Conservation (phyloP, 495 filamentous ascomycete species). For the Podospora fimiseda region DNA sequence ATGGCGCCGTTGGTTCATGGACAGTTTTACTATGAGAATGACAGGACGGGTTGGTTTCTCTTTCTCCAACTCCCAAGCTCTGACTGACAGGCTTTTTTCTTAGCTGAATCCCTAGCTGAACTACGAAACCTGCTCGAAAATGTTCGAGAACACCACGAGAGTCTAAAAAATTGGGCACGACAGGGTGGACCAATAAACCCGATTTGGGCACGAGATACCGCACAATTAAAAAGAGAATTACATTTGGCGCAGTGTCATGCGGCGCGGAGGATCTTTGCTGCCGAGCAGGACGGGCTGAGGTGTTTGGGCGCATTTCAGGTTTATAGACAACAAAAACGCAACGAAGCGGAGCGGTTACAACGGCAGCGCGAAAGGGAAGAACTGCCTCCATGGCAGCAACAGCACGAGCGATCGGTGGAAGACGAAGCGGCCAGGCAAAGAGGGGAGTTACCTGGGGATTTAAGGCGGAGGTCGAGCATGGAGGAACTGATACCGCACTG, state of each 20-base stretch:
- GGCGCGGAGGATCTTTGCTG: slow-evolving; percentile 38
- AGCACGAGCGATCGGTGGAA: slow-evolving; percentile 4
- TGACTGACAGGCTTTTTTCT: slow-evolving; percentile 12
- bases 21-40: slow-evolving; percentile 42
- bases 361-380: slow-evolving; percentile 6
- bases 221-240: slow-evolving; percentile 30
- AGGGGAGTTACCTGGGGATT: slow-evolving; percentile 4
- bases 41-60: slow-evolving; percentile 35
- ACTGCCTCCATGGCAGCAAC: slow-evolving; percentile 15
- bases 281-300: slow-evolving; percentile 26
- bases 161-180: slow-evolving; percentile 40
- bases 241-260: slow-evolving; percentile 45
- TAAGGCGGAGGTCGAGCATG: slow-evolving; percentile 13
- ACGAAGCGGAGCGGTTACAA: slow-evolving; percentile 15
- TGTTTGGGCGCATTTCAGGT: slow-evolving; percentile 44
- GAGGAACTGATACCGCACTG: slow-evolving; percentile 34
- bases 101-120: slow-evolving; percentile 39
- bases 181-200: slow-evolving; percentile 41
- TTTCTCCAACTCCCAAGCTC: background rate
- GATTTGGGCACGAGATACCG: slow-evolving; percentile 38
- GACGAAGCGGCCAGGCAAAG: slow-evolving; percentile 2
- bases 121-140: slow-evolving; percentile 32
- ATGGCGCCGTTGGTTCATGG: slow-evolving; percentile 40
- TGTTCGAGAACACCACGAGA: slow-evolving; percentile 34
- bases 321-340: slow-evolving; percentile 30